Percentiles rank a stretch among this genome's conserved stretches.
Conservation (phyloP, 768 basidiomycete species). For the Boletus edulis region DNA sequence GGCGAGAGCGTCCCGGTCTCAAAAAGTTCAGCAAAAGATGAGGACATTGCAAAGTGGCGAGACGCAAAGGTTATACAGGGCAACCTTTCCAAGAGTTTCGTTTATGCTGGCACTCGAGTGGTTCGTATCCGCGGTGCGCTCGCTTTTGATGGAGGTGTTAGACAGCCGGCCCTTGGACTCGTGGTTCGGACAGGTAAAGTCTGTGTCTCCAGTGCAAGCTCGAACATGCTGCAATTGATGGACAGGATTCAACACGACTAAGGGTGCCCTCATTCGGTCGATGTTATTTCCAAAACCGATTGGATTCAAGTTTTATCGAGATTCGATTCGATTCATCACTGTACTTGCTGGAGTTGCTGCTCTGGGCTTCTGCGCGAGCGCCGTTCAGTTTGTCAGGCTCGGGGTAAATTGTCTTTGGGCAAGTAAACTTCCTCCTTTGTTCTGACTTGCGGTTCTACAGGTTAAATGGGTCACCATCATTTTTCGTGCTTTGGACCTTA, state of each 20-base stretch:
- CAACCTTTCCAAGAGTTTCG: conserved; percentile 77
- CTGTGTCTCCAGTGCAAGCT: not conserved
- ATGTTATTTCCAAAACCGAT: conserved; percentile 99
- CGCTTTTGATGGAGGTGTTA: conserved; percentile 48
- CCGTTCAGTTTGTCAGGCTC: conserved; percentile 87
- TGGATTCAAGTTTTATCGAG: conserved; percentile 97
- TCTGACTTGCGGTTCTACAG: conserved; percentile 38
- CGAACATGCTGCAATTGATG: conserved; percentile 6
- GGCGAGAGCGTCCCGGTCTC: conserved; percentile 98
- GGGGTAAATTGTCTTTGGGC: conserved; percentile 50
- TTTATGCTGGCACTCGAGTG: conserved; percentile 89
- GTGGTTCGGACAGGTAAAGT: conserved; percentile 80
- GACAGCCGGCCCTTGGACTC: conserved; percentile 69
- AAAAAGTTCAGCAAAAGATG: conserved; percentile 82
- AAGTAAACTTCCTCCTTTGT: not conserved
- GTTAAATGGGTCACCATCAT: conserved; percentile 88
- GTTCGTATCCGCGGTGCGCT: conserved; percentile 75
- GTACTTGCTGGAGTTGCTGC: conserved; percentile 91
- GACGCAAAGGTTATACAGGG: conserved; percentile 54
- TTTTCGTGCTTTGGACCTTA: conserved; percentile 88
- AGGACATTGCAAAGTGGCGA: conserved; percentile 69
- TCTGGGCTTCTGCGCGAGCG: conserved; percentile 88
- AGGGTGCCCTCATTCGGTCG: conserved; percentile 91
- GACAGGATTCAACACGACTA: conserved; percentile 94
- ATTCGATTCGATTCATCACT: conserved; percentile 86